Conservation (phyloP, 2,329 filamentous ascomycete species). For the Cladosporium colombiae region DNA sequence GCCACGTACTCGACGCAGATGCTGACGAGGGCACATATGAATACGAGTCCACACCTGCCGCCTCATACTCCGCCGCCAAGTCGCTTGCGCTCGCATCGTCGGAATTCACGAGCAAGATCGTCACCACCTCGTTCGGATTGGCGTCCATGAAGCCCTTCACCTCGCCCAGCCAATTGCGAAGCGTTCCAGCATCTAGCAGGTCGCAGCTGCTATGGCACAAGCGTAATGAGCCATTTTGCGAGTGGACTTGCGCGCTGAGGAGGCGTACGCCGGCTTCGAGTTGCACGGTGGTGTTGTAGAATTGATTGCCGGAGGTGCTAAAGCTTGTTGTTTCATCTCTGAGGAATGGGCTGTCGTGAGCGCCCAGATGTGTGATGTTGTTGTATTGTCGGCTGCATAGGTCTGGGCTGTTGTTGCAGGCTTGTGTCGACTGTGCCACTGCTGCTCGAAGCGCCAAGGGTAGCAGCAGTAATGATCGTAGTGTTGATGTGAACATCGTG, state of each 20-base stretch:
- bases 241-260: constrained; percentile 65
- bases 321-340: constrained; percentile 4
- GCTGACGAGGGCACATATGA: constrained; percentile 40
- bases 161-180: constrained; percentile 57
- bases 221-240: constrained; percentile 31
- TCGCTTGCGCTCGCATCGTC: constrained; percentile 25
- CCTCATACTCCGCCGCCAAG: constrained; percentile 50
- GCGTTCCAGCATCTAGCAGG: constrained; percentile 53
- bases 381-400: constrained; percentile 61
- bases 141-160: constrained; percentile 62
- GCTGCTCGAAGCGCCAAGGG: constrained; percentile 3
- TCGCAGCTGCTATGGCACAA: constrained; percentile 67
- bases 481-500: constrained; percentile 7
- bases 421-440: constrained; percentile 11
- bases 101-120: constrained; percentile 31
- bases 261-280: constrained; percentile 64
- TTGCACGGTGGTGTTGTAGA: constrained; percentile 58
- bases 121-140: constrained; percentile 32
- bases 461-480: constrained; percentile 11
- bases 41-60: constrained; percentile 53
- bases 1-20: constrained; percentile 43
- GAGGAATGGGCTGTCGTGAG: constrained; percentile 65
- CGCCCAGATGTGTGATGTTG: constrained; percentile 61
- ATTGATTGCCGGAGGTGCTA: constrained; percentile 52
- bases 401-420: constrained; percentile 60